A percentile compares a stretch with the other conserved stretches of the same genome.
These are phyloP conservation scores for Quercus ilex DNA, from an alignment of 306 rosid genomes.

Conservation along the genomic window DNA sequence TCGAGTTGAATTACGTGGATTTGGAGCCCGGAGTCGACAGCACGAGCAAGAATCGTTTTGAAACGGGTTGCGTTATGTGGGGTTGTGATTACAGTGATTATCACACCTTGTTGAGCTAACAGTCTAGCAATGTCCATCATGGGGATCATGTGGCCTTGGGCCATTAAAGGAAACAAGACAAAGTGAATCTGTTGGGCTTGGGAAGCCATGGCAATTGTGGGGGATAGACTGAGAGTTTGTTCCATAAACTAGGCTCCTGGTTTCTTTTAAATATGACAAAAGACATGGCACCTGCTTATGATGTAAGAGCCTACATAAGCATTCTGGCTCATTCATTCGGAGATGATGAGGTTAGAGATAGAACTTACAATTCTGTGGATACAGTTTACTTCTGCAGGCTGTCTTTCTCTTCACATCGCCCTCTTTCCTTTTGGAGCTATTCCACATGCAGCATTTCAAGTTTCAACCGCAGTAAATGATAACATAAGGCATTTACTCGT, in stretches of 20 bases:
- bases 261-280: background rate
- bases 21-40: conserved; percentile 12
- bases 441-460: too few species aligned
- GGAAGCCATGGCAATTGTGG: background rate
- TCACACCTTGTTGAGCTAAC: conserved; percentile 24
- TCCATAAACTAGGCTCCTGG: background rate
- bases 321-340: conserved; percentile 1
- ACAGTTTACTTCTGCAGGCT: background rate
- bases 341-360: background rate
- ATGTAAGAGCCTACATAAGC: conserved; percentile 36
- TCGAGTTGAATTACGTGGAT: conserved; percentile 6
- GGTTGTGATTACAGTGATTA: conserved; percentile 31
- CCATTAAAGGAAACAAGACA: conserved; percentile 32
- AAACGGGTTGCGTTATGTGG: conserved; percentile 31
- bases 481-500: too few species aligned
- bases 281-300: background rate
- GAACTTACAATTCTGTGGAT: background rate
- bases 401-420: background rate
- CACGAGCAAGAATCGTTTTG: conserved; percentile 6
- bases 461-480: too few species aligned
- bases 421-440: background rate
- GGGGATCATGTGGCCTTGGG: conserved; percentile 47
- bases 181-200: conserved; percentile 17
- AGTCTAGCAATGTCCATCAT: conserved; percentile 34
- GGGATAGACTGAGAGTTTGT: background rate